Conservation (phyloP, 2,329 filamentous ascomycete genomes). For the Trichoderma koningiopsis region DNA sequence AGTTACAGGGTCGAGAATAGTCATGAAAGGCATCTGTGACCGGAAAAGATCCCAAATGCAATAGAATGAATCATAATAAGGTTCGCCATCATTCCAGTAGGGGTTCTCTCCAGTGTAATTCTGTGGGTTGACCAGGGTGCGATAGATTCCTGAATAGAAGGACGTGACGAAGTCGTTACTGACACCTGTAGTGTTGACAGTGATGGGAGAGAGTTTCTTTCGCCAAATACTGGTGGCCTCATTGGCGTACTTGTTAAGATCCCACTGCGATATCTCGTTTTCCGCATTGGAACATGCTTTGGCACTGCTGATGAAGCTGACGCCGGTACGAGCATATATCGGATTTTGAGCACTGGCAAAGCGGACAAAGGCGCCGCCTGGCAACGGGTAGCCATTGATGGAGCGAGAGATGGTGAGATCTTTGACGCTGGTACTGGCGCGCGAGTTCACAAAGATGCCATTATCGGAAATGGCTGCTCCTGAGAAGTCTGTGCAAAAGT, state of each 20-base stretch:
- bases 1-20: constrained; percentile 64
- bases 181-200: constrained; percentile 54
- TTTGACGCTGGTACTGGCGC: constrained; percentile 52
- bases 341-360: constrained; percentile 55
- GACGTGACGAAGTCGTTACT: constrained; percentile 58
- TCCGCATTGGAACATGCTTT: constrained; percentile 71
- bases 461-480: constrained; percentile 60
- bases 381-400: constrained; percentile 57
- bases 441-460: constrained; percentile 63
- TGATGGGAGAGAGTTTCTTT: constrained; percentile 61
- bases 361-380: constrained; percentile 64
- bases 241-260: constrained; percentile 57
- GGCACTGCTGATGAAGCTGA: constrained; percentile 68
- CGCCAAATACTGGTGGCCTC: constrained; percentile 62
- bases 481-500: constrained; percentile 70
- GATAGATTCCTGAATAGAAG: constrained; percentile 73
- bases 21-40: constrained; percentile 69
- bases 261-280: constrained; percentile 66
- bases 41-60: constrained; percentile 76
- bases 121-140: constrained; percentile 72
- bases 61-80: constrained; percentile 77
- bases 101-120: constrained; percentile 76
- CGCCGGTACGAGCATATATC: constrained; percentile 66
- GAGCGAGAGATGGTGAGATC: constrained; percentile 51
- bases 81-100: constrained; percentile 64